Evolutionary conservation across 768 basidiomycete species (phyloP).

Genomic region (Leccinum rimulosum): DNA sequence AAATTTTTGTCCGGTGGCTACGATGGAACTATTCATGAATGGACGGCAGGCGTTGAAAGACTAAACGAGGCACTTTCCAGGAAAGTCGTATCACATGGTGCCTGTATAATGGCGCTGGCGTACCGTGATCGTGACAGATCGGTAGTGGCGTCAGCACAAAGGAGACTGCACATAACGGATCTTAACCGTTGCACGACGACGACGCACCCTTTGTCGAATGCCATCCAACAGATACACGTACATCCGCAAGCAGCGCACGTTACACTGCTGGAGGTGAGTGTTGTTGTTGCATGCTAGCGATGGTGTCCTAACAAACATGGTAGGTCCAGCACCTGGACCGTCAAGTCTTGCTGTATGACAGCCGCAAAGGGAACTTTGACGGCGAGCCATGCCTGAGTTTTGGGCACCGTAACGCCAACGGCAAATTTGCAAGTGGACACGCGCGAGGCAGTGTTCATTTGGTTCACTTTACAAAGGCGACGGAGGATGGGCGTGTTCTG

Average conservation of each 20-base stretch:
- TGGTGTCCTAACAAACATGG: conserved; percentile 11
- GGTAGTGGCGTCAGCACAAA: conserved; percentile 38
- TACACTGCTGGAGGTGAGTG: conserved; percentile 47
- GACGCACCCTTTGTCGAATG: conserved; percentile 36
- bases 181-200: conserved; percentile 34
- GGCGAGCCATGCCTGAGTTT: conserved; percentile 43
- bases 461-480: conserved; percentile 46
- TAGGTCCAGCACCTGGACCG: conserved; percentile 49
- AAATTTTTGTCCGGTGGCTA: conserved; percentile 49
- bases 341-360: conserved; percentile 51
- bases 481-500: conserved; percentile 41
- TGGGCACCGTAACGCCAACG: conserved; percentile 35
- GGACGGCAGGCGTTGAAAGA: conserved; percentile 30
- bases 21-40: conserved; percentile 43
- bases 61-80: conserved; percentile 24
- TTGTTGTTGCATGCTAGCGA: conserved; percentile 12
- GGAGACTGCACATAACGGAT: conserved; percentile 36
- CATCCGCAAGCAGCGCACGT: conserved; percentile 43
- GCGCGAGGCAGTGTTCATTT: conserved; percentile 40
- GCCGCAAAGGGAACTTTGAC: conserved; percentile 38
- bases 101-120: conserved; percentile 37
- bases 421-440: conserved; percentile 25
- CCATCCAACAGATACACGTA: conserved; percentile 44
- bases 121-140: conserved; percentile 33
- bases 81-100: conserved; percentile 31